Conservation (phyloP, 1,139 yeast species). For the Yamadazyma songkhlaensis region DNA sequence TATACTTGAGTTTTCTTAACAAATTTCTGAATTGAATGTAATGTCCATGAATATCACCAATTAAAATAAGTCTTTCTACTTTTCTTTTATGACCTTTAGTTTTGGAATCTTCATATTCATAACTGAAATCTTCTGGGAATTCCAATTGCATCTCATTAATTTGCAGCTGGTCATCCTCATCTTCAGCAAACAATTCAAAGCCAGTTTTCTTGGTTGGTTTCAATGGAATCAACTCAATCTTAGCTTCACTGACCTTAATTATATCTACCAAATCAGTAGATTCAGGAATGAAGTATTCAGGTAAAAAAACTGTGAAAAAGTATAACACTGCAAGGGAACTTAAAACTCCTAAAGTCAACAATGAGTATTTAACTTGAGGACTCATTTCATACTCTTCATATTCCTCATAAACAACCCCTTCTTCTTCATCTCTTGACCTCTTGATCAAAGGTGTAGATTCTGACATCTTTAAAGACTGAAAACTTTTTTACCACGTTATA, state of each 20-base stretch:
- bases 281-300: constrained; percentile 34
- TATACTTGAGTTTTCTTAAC: constrained; percentile 44
- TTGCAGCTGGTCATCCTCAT: constrained; percentile 1
- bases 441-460: constrained; percentile 15
- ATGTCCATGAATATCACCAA: constrained; percentile 92
- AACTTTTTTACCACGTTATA: too few species aligned
- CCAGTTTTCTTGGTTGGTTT: constrained; percentile 1
- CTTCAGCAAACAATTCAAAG: background rate
- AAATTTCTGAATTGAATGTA: constrained; percentile 52
- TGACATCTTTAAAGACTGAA: constrained; percentile 10
- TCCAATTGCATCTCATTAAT: background rate
- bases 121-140: background rate
- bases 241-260: constrained; percentile 22
- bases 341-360: constrained; percentile 16
- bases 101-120: constrained; percentile 3
- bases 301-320: constrained; percentile 33
- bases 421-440: constrained; percentile 9
- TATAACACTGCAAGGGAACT: constrained; percentile 21
- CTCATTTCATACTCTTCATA: constrained; percentile 19
- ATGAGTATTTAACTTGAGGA: constrained; percentile 15
- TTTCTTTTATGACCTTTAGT: constrained; percentile 4
- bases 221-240: constrained; percentile 25
- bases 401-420: constrained; percentile 14
- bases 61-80: constrained; percentile 52
- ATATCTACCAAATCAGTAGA: constrained; percentile 26